Evolutionary conservation across 371 early-diverging fungal species (phyloP), one percentile per base, ranked within the genome.

Genomic region (Mucor mucedo): DNA sequence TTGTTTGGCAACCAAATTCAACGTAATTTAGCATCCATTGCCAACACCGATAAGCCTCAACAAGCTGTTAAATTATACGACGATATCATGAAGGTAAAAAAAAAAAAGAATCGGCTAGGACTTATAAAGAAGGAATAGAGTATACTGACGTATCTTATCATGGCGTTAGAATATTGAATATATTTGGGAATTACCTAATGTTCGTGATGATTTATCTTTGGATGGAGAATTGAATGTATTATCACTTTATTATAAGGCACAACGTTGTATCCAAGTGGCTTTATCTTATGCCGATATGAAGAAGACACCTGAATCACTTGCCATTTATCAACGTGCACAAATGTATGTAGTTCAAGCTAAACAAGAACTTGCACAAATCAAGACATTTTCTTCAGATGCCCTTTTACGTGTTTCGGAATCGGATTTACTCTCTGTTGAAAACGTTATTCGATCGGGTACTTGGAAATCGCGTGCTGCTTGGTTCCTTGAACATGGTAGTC

Each of bases 21-120:
- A 7, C 88, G 89, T 29, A 83, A 85, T 58, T 28, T 86, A 32
- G 71, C 75, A 29, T 21, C 16, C 4, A 13, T 44, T 44, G 45
- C 44, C 27, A 65, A 83, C 27, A 61, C 74, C 55, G 58, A 69
- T 27, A 82, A 80, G 49, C 79, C 79, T 50, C 87, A 88, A 58
- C 88, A 93, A 28, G 61, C 84, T n/a, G 83, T 90, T 60, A 84
- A 86, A 55, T 69, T 88, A 7, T 87, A 86, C 57, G 90, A 90
- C 64, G 82, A 81, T 47, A 76, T 89, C 47, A 65, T 90, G 27
- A 84, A 89, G 87, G 91, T 88, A 79, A 30, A 60, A 42, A 30
- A 8, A 38, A 47, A 30, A 27, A 16, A 52, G 30, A 53, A 29
- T 13, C 1, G 8, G 14, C 28, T 29, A 14, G n/a, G 4, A 35